phyloP scores from a whole-genome alignment of 148 eudicot species.

The Rhododendron ovatum region DNA sequence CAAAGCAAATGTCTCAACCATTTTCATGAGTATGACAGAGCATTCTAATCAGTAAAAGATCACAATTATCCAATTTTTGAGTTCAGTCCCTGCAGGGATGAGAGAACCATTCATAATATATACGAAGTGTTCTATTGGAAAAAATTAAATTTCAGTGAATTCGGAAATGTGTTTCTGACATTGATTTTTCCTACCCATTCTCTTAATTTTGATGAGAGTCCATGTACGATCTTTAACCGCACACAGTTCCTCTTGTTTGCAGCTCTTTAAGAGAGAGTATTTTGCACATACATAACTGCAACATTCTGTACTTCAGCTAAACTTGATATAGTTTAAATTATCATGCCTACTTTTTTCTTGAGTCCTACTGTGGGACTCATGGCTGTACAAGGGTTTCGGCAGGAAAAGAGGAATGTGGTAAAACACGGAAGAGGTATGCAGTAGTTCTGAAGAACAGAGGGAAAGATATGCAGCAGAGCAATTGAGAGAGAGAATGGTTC shows the following conservation, averaged over 20 bases:
- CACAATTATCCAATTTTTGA: neutral
- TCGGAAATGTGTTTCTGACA: neutral
- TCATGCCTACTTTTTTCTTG: neutral
- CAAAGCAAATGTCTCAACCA: neutral
- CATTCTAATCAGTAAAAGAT: neutral
- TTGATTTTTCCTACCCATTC: neutral
- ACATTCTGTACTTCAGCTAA: neutral
- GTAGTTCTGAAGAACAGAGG: neutral
- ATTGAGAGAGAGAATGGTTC: neutral
- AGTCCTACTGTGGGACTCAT: neutral
- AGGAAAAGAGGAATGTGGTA: neutral
- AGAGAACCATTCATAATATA: neutral
- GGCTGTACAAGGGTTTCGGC: neutral
- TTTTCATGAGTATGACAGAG: neutral
- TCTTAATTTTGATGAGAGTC: neutral
- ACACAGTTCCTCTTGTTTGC: neutral
- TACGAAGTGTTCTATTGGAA: neutral
- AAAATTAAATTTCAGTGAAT: neutral
- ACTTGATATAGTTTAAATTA: neutral
- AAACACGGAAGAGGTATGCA: neutral
- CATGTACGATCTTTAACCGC: neutral
- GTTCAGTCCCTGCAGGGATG: neutral
- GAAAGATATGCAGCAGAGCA: neutral
- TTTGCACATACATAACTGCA: neutral
- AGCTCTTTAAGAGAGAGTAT: neutral